These are phyloP conservation scores for Albugo laibachii DNA, from an alignment of 352 stramenopile species.

Conservation along the genomic window DNA sequence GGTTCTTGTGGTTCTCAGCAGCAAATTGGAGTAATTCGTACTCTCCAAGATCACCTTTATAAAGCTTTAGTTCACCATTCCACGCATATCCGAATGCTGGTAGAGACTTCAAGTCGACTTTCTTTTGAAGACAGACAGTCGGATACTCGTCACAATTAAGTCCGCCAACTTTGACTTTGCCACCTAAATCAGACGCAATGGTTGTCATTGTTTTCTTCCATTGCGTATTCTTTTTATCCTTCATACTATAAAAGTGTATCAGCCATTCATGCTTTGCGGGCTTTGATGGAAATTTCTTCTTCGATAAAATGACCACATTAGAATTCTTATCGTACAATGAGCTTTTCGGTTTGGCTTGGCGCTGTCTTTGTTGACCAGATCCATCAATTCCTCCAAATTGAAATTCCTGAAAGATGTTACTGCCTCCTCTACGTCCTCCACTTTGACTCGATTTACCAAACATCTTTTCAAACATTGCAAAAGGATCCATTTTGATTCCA, in stretches of 20 bases:
- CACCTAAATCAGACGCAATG: constrained; percentile 36
- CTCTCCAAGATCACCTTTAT: constrained; percentile 43
- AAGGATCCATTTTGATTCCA: constrained; percentile 4
- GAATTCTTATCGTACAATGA: constrained; percentile 45
- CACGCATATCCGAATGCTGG: constrained; percentile 56
- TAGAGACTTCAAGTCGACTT: constrained; percentile 5
- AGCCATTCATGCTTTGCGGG: constrained; percentile 63
- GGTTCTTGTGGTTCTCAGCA: constrained; percentile 56
- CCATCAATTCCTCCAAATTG: constrained; percentile 65
- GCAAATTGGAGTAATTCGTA: constrained; percentile 72
- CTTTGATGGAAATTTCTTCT: constrained; percentile 53
- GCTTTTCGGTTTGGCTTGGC: constrained; percentile 10
- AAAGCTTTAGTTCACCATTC: constrained; percentile 24
- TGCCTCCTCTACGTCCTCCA: neutral
- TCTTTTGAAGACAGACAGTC: constrained; percentile 24
- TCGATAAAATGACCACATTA: constrained; percentile 27
- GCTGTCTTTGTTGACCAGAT: constrained; percentile 23
- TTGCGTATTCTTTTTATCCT: constrained; percentile 26
- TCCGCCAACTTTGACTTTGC: constrained; percentile 53
- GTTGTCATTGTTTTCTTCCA: constrained; percentile 44
- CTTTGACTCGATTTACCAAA: constrained; percentile 1
- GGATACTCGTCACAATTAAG: constrained; percentile 58
- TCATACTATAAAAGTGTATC: constrained; percentile 50
- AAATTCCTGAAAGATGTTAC: constrained; percentile 19
- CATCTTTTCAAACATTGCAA: constrained; percentile 11